phyloP scores from a whole-genome alignment of 2,329 filamentous ascomycete species.

The Xylariaceae sp. region DNA sequence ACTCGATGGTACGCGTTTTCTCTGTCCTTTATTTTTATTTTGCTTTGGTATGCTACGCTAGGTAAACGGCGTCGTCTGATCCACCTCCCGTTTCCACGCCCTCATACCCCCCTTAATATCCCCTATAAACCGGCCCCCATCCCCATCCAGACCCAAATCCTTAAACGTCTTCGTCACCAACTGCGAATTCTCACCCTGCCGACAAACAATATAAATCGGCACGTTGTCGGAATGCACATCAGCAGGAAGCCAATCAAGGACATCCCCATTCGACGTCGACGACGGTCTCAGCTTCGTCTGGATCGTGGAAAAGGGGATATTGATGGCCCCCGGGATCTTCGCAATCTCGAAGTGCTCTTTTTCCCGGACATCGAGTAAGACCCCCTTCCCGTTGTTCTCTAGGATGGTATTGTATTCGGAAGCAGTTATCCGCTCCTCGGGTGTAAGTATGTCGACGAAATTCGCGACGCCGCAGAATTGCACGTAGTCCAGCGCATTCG shows the following conservation, averaged over 20 bases:
- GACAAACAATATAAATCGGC: conserved; percentile 67
- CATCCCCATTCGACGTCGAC: conserved; percentile 15
- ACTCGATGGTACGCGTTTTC: conserved; percentile 16
- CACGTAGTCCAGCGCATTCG: conserved; percentile 72
- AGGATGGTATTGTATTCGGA: conserved; percentile 47
- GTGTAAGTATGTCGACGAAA: conserved; percentile 51
- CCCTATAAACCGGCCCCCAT: conserved; percentile 54
- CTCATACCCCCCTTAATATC: conserved; percentile 68
- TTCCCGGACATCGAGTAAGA: conserved; percentile 79
- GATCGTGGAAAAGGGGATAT: conserved; percentile 60
- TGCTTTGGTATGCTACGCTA: conserved; percentile 28
- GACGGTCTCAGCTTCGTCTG: conserved; percentile 28
- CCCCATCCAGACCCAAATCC: conserved; percentile 50
- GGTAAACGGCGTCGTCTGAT: conserved; percentile 51
- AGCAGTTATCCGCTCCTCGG: conserved; percentile 64
- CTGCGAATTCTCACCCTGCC: conserved; percentile 75
- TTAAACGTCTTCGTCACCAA: conserved; percentile 61
- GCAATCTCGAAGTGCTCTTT: conserved; percentile 80
- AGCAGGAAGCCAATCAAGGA: conserved; percentile 37
- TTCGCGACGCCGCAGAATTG: conserved; percentile 70
- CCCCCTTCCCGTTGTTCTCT: conserved; percentile 34
- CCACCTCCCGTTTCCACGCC: conserved; percentile 67
- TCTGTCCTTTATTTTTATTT: neutral
- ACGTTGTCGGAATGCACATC: conserved; percentile 36
- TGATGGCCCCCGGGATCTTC: conserved; percentile 68